Conservation (phyloP, 495 filamentous ascomycete genomes). For the Evansstolkia leycettana region DNA sequence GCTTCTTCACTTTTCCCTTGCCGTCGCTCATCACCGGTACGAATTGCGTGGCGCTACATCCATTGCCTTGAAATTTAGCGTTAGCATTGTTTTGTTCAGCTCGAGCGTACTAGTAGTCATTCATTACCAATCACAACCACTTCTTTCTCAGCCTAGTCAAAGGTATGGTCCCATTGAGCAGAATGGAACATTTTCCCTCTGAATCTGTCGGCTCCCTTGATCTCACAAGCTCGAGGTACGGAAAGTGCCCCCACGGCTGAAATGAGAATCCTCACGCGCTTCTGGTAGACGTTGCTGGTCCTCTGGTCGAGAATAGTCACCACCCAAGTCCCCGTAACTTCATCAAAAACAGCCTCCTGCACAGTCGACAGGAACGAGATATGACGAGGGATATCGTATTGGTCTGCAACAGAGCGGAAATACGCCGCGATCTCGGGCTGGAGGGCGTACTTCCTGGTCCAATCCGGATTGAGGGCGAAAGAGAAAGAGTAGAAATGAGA, state of each 20-base stretch:
- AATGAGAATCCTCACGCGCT: constrained; percentile 31
- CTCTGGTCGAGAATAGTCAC: constrained; percentile 25
- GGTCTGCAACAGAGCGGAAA: constrained; percentile 25
- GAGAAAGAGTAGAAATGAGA: constrained; percentile 38
- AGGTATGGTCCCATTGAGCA: constrained; percentile 43
- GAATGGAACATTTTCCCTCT: constrained; percentile 45
- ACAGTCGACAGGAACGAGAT: constrained; percentile 30
- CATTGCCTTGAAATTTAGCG: constrained; percentile 11
- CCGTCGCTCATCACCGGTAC: constrained; percentile 22
- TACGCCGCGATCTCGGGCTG: constrained; percentile 34
- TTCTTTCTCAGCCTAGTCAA: constrained; percentile 41
- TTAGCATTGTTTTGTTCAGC: not conserved
- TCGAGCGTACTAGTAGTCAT: not conserved
- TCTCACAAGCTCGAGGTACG: constrained; percentile 29
- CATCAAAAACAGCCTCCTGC: constrained; percentile 26
- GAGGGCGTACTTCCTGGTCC: constrained; percentile 26
- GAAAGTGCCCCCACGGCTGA: constrained; percentile 34
- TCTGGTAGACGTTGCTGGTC: constrained; percentile 10
- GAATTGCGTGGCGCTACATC: constrained; percentile 32
- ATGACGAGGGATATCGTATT: constrained; percentile 29
- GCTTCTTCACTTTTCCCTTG: constrained; percentile 18
- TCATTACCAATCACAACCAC: constrained; percentile 41
- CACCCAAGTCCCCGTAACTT: constrained; percentile 27
- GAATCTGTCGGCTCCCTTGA: constrained; percentile 33
- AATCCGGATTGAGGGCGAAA: constrained; percentile 35